Evolutionary conservation across 75 land plant genomes (phyloP).

Genomic region (Selaginella moellendorffii): DNA sequence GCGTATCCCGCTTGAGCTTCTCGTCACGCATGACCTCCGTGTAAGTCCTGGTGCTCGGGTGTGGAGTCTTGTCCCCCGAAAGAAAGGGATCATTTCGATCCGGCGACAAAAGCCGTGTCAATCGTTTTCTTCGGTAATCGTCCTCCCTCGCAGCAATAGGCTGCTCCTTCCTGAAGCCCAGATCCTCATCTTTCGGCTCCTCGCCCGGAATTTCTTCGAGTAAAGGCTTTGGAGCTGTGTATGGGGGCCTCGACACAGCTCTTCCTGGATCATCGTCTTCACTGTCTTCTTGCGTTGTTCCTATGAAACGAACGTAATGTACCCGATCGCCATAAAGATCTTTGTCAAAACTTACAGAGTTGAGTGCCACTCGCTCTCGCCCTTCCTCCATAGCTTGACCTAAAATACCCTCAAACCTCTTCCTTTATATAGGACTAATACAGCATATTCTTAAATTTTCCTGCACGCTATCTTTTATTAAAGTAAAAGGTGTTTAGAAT

Average conservation of each 20-base stretch:
- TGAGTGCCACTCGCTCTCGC: constrained; percentile 46
- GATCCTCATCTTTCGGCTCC: constrained; percentile 27
- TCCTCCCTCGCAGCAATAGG: constrained; percentile 77
- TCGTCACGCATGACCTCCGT: constrained; percentile 88
- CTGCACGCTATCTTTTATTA: too few species aligned
- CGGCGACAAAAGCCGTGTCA: constrained; percentile 65
- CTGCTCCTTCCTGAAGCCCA: constrained; percentile 63
- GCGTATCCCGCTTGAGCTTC: constrained; percentile 45
- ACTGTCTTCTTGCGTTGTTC: constrained; percentile 38
- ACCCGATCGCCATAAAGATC: constrained; percentile 59
- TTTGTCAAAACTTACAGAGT: constrained; percentile 46
- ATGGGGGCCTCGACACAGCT: constrained; percentile 49
- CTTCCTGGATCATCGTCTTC: too few species aligned
- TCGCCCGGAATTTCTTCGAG: constrained; percentile 43
- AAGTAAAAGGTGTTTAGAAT: too few species aligned
- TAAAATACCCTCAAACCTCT: too few species aligned
- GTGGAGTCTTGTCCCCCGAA: constrained; percentile 76
- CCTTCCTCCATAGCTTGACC: too few species aligned
- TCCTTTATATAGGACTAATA: too few species aligned
- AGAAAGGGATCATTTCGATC: constrained; percentile 88
- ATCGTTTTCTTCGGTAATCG: constrained; percentile 60
- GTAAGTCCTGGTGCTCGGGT: constrained; percentile 59
- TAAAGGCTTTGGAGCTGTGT: constrained; percentile 65
- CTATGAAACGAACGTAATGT: constrained; percentile 60
- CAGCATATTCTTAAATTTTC: too few species aligned